A percentile compares a stretch with the other conserved stretches of the same genome.
Evolutionary conservation across 345 rosid species (phyloP).

Genomic region (Boechera retrofracta): DNA sequence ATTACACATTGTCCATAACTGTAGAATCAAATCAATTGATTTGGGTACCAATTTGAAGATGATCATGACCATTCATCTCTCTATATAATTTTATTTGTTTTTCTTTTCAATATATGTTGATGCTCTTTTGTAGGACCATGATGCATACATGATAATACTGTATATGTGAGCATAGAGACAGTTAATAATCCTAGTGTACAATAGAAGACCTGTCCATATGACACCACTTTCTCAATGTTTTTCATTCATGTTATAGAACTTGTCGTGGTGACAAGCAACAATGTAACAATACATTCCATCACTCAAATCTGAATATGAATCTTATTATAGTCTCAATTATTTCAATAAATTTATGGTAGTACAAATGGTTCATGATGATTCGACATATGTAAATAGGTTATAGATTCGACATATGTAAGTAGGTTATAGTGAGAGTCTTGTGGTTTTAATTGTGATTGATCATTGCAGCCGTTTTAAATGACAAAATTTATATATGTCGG

Average conservation of each 20-base stretch:
- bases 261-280: conserved; percentile 31
- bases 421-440: neutral
- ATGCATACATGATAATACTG: conserved; percentile 23
- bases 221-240: conserved; percentile 20
- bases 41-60: conserved; percentile 39
- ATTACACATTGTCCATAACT: conserved; percentile 42
- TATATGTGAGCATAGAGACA: conserved; percentile 16
- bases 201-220: conserved; percentile 16
- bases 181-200: conserved; percentile 14
- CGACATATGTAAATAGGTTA: neutral
- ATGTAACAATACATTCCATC: conserved; percentile 25
- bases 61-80: conserved; percentile 44
- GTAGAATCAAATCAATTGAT: conserved; percentile 45
- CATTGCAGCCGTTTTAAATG: neutral
- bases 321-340: neutral
- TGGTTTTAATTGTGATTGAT: neutral
- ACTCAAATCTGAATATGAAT: conserved; percentile 2
- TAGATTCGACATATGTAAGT: neutral
- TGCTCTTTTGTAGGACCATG: conserved; percentile 43
- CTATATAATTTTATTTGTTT: conserved; percentile 3
- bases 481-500: neutral
- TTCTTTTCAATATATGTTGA: conserved; percentile 29
- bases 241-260: conserved; percentile 22
- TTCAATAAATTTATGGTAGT: neutral
- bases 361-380: neutral